Evolutionary conservation across 176 grass and related monocot species (phyloP), one percentile per base, ranked within the genome.

Genomic region (Rhynchospora pubera): DNA sequence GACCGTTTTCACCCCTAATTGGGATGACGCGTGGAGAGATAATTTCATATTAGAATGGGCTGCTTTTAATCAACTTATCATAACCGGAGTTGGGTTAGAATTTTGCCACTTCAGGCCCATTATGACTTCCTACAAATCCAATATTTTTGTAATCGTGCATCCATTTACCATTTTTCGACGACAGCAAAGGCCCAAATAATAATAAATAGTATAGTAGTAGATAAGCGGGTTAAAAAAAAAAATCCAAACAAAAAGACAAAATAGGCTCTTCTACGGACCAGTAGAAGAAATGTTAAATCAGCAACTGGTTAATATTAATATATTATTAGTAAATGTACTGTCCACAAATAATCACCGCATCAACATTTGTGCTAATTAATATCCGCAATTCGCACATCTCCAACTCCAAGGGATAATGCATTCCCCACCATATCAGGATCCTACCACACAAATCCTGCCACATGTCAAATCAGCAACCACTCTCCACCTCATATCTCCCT

Each of bases 361-460:
- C 2, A 23, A 1, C 73, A 78, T 59, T 64, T 53, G 62, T 34
- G 2, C 78, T 15, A 44, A 22, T 5, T 28, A 71, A 83, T 61
- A 70, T 61, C 53, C 45, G 12, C 26, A 28, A 28, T 28, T 28
- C 26, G 26, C 45, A 47, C 47, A 42, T 50, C 62, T 83, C 73
- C n/a, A n/a, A n/a, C n/a, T n/a, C n/a, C 12, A 26, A 52, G 78
- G 51, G 91, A 93, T 93, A 93, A 87, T 52, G 88, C 64, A 61
- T 7, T 5, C 67, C 50, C 85, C 16, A 34, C 15, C 65, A 73
- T 87, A 93, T 91, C 91, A 55, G 1, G 39, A 48, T 18, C 73
- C 30, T 4, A 19, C 91, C 87, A 92, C 19, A 60, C 15, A n/a
- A 30, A 6, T 0, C 15, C 4, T n/a, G 62, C 85, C 87, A 83